Conservation (phyloP, 148 eudicot species). For the Pharnaceum exiguum region DNA sequence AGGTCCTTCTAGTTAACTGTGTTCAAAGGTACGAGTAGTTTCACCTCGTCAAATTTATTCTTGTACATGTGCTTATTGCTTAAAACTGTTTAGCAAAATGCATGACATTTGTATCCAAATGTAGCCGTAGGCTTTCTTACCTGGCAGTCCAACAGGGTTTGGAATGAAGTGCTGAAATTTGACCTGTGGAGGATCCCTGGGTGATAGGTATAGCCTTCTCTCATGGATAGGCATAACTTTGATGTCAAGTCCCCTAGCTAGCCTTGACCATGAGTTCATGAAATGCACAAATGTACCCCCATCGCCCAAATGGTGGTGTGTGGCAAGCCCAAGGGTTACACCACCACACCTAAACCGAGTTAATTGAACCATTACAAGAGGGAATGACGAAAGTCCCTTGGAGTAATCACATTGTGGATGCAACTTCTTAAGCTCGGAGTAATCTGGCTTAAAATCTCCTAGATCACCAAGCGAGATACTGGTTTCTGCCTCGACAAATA, state of each 20-base stretch:
- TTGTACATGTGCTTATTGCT: too few relatives aligned
- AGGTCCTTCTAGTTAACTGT: too few relatives aligned
- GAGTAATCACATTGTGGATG: constrained; percentile 35
- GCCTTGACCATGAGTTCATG: constrained; percentile 24
- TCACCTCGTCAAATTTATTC: too few relatives aligned
- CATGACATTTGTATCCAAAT: too few relatives aligned
- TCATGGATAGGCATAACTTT: constrained; percentile 20
- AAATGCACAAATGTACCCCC: constrained; percentile 18
- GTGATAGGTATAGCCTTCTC: constrained; percentile 2
- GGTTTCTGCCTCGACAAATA: constrained; percentile 25
- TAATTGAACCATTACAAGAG: constrained; percentile 42
- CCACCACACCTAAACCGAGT: constrained; percentile 30
- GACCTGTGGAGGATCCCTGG: constrained; percentile 27
- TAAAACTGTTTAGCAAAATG: too few relatives aligned
- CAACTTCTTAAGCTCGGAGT: constrained; percentile 25
- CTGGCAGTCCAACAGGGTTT: background rate
- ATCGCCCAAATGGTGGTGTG: constrained; percentile 26
- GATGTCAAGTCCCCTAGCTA: constrained; percentile 27
- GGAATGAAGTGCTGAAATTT: constrained; percentile 28
- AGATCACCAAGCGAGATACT: constrained; percentile 28
- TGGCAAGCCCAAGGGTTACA: constrained; percentile 16
- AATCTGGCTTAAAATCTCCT: constrained; percentile 48
- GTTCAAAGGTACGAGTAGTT: too few relatives aligned
- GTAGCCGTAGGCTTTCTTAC: too few relatives aligned
- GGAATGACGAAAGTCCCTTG: constrained; percentile 24